These are phyloP conservation scores for Leptodermis oblonga DNA, from an alignment of 257 asterid species.

Conservation along the genomic window DNA sequence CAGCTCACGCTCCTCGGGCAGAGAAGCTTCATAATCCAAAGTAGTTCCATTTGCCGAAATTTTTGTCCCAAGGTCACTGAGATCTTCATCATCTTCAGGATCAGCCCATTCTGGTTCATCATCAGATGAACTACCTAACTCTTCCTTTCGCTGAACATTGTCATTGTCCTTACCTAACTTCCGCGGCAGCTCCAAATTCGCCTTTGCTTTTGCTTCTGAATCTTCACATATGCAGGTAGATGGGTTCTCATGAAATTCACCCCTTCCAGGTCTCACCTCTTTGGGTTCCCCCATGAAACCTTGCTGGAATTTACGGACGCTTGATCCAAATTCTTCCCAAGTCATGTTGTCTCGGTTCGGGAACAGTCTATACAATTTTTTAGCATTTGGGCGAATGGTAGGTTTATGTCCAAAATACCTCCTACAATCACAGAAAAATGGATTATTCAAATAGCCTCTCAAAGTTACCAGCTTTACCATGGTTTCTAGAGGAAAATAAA, in stretches of 20 bases:
- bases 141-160: slow-evolving; percentile 31
- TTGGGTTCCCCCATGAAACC: slow-evolving; percentile 97
- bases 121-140: slow-evolving; percentile 25
- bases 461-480: background rate
- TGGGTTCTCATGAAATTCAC: slow-evolving; percentile 91
- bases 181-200: slow-evolving; percentile 26
- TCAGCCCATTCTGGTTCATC: slow-evolving; percentile 77
- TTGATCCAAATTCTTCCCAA: slow-evolving; percentile 64
- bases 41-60: slow-evolving; percentile 44
- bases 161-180: slow-evolving; percentile 26
- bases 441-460: background rate
- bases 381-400: slow-evolving; percentile 93
- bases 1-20: slow-evolving; percentile 71
- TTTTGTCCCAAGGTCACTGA: slow-evolving; percentile 29
- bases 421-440: slow-evolving; percentile 46
- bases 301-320: slow-evolving; percentile 50
- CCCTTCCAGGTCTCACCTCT: slow-evolving; percentile 91
- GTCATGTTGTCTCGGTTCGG: slow-evolving; percentile 62
- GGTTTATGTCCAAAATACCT: slow-evolving; percentile 98
- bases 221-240: slow-evolving; percentile 86
- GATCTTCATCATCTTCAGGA: slow-evolving; percentile 74
- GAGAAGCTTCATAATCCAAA: slow-evolving; percentile 49
- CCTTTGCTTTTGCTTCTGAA: slow-evolving; percentile 43
- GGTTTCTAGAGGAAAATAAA: too few relatives aligned
- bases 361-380: slow-evolving; percentile 65